Evolutionary conservation across 495 filamentous ascomycete genomes (phyloP).

Genomic region (Rhizodiscina lignyota): DNA sequence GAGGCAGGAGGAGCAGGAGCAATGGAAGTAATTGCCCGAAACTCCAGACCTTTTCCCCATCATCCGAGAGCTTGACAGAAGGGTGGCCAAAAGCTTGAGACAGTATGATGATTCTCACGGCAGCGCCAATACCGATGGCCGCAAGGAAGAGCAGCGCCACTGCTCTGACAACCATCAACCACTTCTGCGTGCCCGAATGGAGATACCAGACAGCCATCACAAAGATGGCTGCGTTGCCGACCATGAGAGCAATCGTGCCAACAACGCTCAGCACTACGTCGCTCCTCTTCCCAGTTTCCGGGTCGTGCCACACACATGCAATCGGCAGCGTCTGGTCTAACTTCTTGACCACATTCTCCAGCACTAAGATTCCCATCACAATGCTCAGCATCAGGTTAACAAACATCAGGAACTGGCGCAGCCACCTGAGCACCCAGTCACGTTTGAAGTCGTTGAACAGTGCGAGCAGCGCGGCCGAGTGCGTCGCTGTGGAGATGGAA

Average conservation of each 20-base stretch:
- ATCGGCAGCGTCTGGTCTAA: conserved; percentile 31
- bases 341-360: conserved; percentile 28
- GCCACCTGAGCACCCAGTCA: conserved; percentile 43
- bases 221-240: conserved; percentile 32
- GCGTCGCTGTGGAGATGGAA: conserved; percentile 37
- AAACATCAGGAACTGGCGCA: conserved; percentile 41
- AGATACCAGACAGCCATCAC: conserved; percentile 36
- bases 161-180: conserved; percentile 29
- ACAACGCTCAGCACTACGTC: conserved; percentile 27
- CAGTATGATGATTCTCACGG: conserved; percentile 29
- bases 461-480: conserved; percentile 36
- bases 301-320: conserved; percentile 30
- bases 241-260: conserved; percentile 35
- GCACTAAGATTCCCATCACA: conserved; percentile 31
- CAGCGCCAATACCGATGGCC: conserved; percentile 31
- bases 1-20: conserved; percentile 34
- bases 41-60: conserved; percentile 36
- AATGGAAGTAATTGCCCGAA: conserved; percentile 39
- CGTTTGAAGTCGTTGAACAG: conserved; percentile 41
- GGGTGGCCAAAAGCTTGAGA: conserved; percentile 34
- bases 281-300: conserved; percentile 6
- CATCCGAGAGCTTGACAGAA: conserved; percentile 24
- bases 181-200: conserved; percentile 27
- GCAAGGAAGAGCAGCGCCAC: conserved; percentile 29
- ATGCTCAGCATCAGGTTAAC: conserved; percentile 34